A percentile compares a stretch with the other conserved stretches of the same genome.
phyloP scores from a whole-genome alignment of 1,284 basidiomycete genomes.

The Crucibulum cyathiforme region DNA sequence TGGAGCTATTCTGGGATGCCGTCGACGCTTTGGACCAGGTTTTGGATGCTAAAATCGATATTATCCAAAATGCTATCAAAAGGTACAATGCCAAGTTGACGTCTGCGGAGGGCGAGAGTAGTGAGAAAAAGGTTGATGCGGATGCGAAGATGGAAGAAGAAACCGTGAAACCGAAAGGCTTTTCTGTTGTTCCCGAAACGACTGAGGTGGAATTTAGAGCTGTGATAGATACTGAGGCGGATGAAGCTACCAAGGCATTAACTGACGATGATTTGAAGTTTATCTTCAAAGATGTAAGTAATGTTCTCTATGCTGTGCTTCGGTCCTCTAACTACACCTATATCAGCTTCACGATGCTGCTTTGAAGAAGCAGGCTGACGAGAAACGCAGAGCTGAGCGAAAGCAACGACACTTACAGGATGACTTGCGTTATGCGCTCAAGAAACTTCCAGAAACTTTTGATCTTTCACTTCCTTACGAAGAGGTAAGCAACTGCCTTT shows the following conservation, averaged over 20 bases:
- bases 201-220: constrained; percentile 65
- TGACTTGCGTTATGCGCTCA: constrained; percentile 94
- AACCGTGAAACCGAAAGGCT: constrained; percentile 36
- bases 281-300: constrained; percentile 72
- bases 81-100: constrained; percentile 43
- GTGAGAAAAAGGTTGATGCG: constrained; percentile 36
- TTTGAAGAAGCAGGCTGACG: constrained; percentile 78
- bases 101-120: constrained; percentile 27
- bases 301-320: neutral
- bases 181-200: constrained; percentile 62
- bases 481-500: constrained; percentile 55
- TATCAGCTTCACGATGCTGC: constrained; percentile 74
- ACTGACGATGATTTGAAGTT: constrained; percentile 61
- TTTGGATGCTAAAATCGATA: constrained; percentile 76
- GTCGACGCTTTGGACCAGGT: constrained; percentile 88
- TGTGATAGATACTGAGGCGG: constrained; percentile 60
- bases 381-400: constrained; percentile 81
- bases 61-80: constrained; percentile 67
- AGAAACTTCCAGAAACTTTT: constrained; percentile 83
- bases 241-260: constrained; percentile 54
- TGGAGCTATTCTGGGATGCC: constrained; percentile 96
- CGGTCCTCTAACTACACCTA: constrained; percentile 8
- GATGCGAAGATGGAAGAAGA: constrained; percentile 15
- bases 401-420: constrained; percentile 89
- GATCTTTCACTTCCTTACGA: constrained; percentile 80